Base-by-base conservation (phyloP, 2,329 filamentous ascomycete genomes). In the Talaromyces sp. region DNA sequence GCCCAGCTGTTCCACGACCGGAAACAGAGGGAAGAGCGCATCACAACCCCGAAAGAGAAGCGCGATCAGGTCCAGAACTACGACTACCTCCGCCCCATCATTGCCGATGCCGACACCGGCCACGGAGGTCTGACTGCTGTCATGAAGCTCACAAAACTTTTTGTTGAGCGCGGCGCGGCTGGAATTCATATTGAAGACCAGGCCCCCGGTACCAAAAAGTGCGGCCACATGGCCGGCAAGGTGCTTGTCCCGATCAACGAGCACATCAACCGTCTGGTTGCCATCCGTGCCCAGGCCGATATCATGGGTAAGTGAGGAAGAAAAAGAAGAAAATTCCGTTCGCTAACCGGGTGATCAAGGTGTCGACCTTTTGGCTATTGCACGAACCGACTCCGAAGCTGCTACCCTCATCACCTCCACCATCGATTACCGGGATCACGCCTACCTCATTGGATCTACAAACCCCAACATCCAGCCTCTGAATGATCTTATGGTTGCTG, bases 181-280 rank as follows among this genome's bases (percentile, higher is more conserved):
- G 95, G 95, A 68, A 97, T 99, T 72, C 95, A 99, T 80, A 97
- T 99, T 69, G 95, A 99, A 80, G 95, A 99, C 76, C 95, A 98
- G 79, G 94, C 95, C 4, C 94, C 95, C 3, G 95, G 95, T 60
- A 98, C 95, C 56, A 99, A 99, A 87, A 99, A 99, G 86, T 99
- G 95, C 77, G 95, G 95, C 66, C 95, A 98, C 81, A 98, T 98
- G 95, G 95, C 95, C 67, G 95, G 95, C 73, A 98, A 98, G 82
- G 95, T 98, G 51, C 83, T 99, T 64, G 95, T 99, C 58, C 95
- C 95, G 57, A 96, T 97, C 74, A 91, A 87, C 78, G 95, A 99
- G 82, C 95, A 99, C 82, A 97, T 98, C 81, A 98, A 97, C 82
- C 89, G 95, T 60, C 84, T 99, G 60, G 92, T 99, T 57, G 93